phyloP scores from a whole-genome alignment of 2,329 filamentous ascomycete species.

The Pseudofabraea citricarpa region DNA sequence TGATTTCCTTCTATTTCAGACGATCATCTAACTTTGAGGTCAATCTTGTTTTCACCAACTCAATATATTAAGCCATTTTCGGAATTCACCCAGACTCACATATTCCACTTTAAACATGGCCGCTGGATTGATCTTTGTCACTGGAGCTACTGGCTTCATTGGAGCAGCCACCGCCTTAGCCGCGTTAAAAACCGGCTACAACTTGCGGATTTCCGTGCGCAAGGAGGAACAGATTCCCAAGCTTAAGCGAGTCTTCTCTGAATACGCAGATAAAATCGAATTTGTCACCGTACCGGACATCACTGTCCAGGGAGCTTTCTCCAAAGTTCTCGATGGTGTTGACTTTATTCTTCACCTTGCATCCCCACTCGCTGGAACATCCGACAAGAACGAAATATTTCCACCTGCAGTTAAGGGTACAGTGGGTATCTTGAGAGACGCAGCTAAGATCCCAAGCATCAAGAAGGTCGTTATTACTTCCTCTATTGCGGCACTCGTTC shows the following conservation, averaged over 20 bases:
- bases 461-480: constrained; percentile 12
- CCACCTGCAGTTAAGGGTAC: constrained; percentile 13
- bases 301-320: constrained; percentile 5
- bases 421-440: constrained; percentile 7
- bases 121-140: constrained; percentile 13
- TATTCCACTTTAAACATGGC: background rate
- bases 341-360: constrained; percentile 14
- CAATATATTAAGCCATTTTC: background rate
- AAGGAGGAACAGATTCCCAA: constrained; percentile 11
- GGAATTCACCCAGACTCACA: background rate
- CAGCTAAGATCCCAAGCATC: constrained; percentile 8
- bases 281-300: constrained; percentile 12
- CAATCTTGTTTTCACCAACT: background rate
- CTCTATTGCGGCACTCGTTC: constrained; percentile 10
- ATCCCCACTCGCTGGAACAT: constrained; percentile 10
- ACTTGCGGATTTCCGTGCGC: constrained; percentile 15
- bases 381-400: constrained; percentile 6
- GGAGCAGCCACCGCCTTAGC: constrained; percentile 10
- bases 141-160: constrained; percentile 22
- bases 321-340: constrained; percentile 6
- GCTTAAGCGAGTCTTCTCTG: constrained; percentile 7
- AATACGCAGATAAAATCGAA: background rate
- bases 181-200: constrained; percentile 15
- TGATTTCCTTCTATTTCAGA: background rate
- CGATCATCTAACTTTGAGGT: background rate